Evolutionary conservation across 2,329 filamentous ascomycete genomes (phyloP).

Genomic region (Cladosporium austrohemisphaericum): DNA sequence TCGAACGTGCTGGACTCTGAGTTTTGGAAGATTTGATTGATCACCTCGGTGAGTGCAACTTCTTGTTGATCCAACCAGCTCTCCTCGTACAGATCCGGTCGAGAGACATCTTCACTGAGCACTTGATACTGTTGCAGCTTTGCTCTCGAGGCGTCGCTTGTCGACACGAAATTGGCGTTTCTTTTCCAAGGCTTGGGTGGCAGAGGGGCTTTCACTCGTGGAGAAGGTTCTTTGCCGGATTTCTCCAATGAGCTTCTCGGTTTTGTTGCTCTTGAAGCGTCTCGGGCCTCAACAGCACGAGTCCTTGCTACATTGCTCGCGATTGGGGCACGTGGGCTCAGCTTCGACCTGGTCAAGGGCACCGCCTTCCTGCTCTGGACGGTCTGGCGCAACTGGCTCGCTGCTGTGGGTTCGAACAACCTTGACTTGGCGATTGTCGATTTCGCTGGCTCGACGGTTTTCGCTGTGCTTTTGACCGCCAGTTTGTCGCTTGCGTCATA

Average conservation of each 20-base stretch:
- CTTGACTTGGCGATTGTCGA: constrained; percentile 17
- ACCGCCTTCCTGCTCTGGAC: constrained; percentile 8
- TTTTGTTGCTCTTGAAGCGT: background rate
- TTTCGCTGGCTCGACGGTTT: background rate
- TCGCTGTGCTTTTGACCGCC: background rate
- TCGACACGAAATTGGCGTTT: constrained; percentile 7
- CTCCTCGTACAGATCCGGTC: constrained; percentile 60
- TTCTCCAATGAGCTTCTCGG: background rate
- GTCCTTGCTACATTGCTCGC: background rate
- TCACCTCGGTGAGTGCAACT: constrained; percentile 56
- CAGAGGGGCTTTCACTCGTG: background rate
- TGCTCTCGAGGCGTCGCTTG: constrained; percentile 24
- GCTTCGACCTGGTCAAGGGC: constrained; percentile 3
- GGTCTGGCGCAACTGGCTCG: constrained; percentile 14
- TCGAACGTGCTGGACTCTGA: constrained; percentile 27
- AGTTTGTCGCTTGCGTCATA: background rate
- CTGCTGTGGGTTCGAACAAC: constrained; percentile 23
- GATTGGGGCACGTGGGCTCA: constrained; percentile 2
- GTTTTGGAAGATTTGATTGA: constrained; percentile 54
- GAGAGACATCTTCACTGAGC: constrained; percentile 51
- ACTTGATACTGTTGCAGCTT: constrained; percentile 45
- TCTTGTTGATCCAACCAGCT: constrained; percentile 62
- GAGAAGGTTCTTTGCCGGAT: background rate
- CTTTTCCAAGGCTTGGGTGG: constrained; percentile 10
- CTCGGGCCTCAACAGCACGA: background rate